Evolutionary conservation across 108 stramenopile species (phyloP).

Genomic region (Epithemia pelagica): DNA sequence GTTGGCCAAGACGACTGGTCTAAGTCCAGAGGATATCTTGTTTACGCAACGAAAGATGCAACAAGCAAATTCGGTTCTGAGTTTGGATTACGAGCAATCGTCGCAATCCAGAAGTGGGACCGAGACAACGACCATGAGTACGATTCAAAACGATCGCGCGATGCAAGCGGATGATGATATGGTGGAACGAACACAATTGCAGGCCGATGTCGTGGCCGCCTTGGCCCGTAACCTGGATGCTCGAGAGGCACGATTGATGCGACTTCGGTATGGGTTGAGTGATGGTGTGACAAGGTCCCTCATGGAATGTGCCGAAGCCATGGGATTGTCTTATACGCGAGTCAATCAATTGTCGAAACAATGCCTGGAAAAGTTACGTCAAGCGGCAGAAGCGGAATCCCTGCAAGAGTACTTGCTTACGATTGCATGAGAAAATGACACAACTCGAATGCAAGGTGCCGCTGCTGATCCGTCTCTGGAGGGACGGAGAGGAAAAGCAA

Average conservation of each 20-base stretch:
- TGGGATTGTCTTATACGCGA: conserved; percentile 70
- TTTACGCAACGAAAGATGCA: conserved; percentile 42
- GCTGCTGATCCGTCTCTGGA: no score
- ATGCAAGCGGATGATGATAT: conserved; percentile 45
- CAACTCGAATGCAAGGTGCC: no score
- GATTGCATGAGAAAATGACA: conserved; percentile 54
- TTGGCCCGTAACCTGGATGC: conserved; percentile 58
- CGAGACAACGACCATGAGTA: conserved; percentile 15
- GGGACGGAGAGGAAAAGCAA: no score
- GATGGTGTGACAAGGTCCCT: conserved; percentile 62
- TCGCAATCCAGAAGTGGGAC: conserved; percentile 38
- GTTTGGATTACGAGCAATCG: conserved; percentile 66
- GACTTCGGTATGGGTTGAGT: conserved; percentile 69
- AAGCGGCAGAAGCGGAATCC: conserved; percentile 66
- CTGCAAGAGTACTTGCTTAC: conserved; percentile 78
- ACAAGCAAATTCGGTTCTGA: conserved; percentile 52
- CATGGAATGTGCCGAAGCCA: conserved; percentile 59
- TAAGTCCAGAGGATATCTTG: conserved; percentile 39
- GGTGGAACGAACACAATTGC: conserved; percentile 60
- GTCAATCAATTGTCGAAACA: conserved; percentile 46
- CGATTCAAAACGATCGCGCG: background rate
- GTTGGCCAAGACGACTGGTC: conserved; percentile 38
- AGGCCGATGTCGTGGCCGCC: conserved; percentile 66
- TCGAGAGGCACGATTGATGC: conserved; percentile 59
- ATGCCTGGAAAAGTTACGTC: conserved; percentile 68